Base-by-base conservation (phyloP, 257 asterid genomes). In the Plantago major region DNA sequence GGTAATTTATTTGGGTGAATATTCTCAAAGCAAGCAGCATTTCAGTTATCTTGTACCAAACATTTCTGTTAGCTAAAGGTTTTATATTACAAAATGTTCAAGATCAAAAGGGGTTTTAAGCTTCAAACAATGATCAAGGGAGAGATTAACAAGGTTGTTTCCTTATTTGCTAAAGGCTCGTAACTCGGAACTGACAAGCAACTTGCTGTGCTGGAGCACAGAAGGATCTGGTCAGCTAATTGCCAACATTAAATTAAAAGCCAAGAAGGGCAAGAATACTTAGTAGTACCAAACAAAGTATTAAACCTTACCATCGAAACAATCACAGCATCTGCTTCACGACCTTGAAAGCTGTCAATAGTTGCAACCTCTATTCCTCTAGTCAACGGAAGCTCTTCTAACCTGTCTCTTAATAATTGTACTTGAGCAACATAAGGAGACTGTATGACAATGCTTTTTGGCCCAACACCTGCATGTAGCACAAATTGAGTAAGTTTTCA, bases 391-490 rank as follows among this genome's bases (percentile, higher is more conserved):
- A 78, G 67, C 76, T 86, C 97, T 65, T 82, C 94, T 56, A 92
- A 77, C 76, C 85, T 84, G 74, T 92, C 98, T 72, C 98, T 74
- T 58, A 92, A 67, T 58, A 92, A 83, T 73, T 92, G 98, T 62
- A 92, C 98, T 81, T 92, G 98, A 66, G 98, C 95, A 72, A 92
- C 90, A 77, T 92, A 86, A 52, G 98, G 98, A 70, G 98, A 92
- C 68, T 92, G 97, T 70, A 92, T 95, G 19, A 87, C 97, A 64
- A 92, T 92, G 73, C 73, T 76, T 66, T 82, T 37, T 9, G 97
- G 98, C 42, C 82, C 72, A 48, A 92, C 95, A 72, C 98, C 98
- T 92, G 69, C 72, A 76, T 50, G 68, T 61, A 50, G 49, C 40
- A 76, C 46, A 11, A 46, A 33, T 55, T 57, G 66, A 42, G 72